These are phyloP conservation scores for Trichoderma citrinoviride DNA, from an alignment of 2,329 filamentous ascomycete species.

Conservation along the genomic window DNA sequence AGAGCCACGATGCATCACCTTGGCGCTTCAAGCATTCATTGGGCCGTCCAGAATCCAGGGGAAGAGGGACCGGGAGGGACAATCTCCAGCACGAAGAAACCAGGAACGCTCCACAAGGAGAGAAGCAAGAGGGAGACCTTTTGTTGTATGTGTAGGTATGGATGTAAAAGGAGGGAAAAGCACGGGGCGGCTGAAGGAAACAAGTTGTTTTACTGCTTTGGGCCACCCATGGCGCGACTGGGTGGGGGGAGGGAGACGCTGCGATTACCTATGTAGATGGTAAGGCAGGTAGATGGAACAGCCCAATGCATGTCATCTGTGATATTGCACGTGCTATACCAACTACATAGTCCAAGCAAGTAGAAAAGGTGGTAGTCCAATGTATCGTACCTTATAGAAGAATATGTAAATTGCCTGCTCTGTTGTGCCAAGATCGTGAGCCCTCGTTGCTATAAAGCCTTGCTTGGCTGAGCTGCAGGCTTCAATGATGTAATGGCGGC, in stretches of 20 bases:
- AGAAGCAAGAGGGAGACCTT: not conserved
- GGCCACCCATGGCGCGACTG: slow-evolving; percentile 5
- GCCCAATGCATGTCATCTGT: not conserved
- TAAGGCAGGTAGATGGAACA: not conserved
- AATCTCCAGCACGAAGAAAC: not conserved
- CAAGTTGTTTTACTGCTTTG: slow-evolving; percentile 14
- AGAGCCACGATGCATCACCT: not conserved
- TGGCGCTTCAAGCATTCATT: not conserved
- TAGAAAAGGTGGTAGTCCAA: too few species aligned
- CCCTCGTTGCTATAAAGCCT: too few species aligned
- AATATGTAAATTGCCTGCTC: not conserved
- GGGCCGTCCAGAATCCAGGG: not conserved
- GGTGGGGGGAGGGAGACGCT: slow-evolving; percentile 3
- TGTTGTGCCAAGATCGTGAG: not conserved
- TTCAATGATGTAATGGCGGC: slow-evolving; percentile 18
- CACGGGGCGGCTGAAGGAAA: not conserved
- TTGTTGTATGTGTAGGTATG: too few species aligned
- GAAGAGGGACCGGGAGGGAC: not conserved
- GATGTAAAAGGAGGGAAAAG: slow-evolving; percentile 11
- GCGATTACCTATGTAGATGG: not conserved
- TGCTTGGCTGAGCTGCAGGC: not conserved
- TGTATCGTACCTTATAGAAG: too few species aligned
- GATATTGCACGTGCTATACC: too few species aligned
- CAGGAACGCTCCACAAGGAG: slow-evolving; percentile 1
- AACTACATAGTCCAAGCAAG: too few species aligned